Evolutionary conservation across 768 basidiomycete species (phyloP), one percentile per base, ranked within the genome.

Genomic region (Podaxis carcinomalis): DNA sequence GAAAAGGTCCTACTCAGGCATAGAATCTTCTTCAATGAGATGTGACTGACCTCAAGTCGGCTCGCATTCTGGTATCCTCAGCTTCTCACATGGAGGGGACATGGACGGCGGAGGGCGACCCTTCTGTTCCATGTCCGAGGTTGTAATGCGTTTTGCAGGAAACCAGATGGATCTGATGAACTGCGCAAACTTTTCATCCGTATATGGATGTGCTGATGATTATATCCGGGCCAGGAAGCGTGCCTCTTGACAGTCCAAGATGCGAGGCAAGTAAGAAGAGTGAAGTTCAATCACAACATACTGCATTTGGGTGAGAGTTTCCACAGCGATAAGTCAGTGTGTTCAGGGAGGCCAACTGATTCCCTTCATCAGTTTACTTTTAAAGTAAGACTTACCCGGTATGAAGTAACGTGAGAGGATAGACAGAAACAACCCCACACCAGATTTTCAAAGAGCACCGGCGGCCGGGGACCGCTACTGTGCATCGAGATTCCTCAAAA

Each of bases 111-210:
- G 37, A 54, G 37, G 28, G 36, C 2, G 52, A 7, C n/a, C 13
- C n/a, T 54, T 37, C 13, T 37, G 19, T 53, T 37, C 51, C 28
- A 37, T 37, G 32, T 39, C 35, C 52, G 36, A 39, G 52, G n/a
- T 54, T 28, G 19, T 27, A 16, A 7, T 13, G 9, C 7, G 7
- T 39, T 54, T 36, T 36, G 36, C 50, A 13, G 9, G 32, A 37
- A 51, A 58, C 51, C 36, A 51, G 49, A 51, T 58, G 35, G 46
- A 35, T 44, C 54, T 56, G 54, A 56, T 56, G 54, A 44, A 25
- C 54, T 56, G 54, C 39, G 40, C 47, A 58, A 50, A 58, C 57
- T 50, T 58, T 57, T 50, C 19, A 36, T 28, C 57, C 50, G 32
- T 21, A 58, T 39, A 50, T 58, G 35, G 57, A 25, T 23, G 14